A percentile compares a stretch with the other conserved stretches of the same genome.
Conservation (phyloP, 2,329 filamentous ascomycete genomes). For the Diplodia scrobiculata region DNA sequence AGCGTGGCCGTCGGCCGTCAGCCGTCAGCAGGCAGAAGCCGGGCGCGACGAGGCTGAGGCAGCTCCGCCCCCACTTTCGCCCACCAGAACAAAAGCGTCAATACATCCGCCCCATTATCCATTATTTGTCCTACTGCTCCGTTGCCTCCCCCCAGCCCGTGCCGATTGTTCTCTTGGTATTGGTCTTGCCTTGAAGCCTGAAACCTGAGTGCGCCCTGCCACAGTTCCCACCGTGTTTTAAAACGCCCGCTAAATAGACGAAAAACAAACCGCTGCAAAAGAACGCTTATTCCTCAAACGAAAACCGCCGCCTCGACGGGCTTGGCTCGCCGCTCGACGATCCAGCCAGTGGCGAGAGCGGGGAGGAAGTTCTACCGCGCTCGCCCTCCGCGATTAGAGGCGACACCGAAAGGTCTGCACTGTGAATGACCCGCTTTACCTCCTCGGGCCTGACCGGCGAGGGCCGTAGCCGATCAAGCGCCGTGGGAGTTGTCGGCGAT, state of each 20-base stretch:
- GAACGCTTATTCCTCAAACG: constrained; percentile 31
- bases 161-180: constrained; percentile 20
- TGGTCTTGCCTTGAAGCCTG: constrained; percentile 4
- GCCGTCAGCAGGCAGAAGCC: constrained; percentile 12
- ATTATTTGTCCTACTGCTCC: constrained; percentile 25
- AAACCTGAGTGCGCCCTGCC: constrained; percentile 12
- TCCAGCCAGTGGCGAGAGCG: constrained; percentile 42
- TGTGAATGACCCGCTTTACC: constrained; percentile 26
- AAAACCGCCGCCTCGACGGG: constrained; percentile 42
- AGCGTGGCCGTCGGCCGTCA: constrained; percentile 24
- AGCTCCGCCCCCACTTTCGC: constrained; percentile 24
- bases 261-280: background rate
- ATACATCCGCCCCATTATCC: constrained; percentile 26
- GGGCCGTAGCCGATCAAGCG: constrained; percentile 10
- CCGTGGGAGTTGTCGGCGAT: constrained; percentile 27
- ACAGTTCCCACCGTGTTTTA: background rate
- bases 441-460: constrained; percentile 23
- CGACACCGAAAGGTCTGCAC: constrained; percentile 6
- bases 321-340: constrained; percentile 31
- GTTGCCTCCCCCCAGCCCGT: background rate
- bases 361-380: constrained; percentile 27
- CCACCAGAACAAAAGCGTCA: constrained; percentile 19
- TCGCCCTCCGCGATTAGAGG: constrained; percentile 14
- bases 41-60: background rate
- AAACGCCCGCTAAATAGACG: constrained; percentile 27